Base-by-base conservation (phyloP, 2,329 filamentous ascomycete genomes). In the Curvularia sp. region DNA sequence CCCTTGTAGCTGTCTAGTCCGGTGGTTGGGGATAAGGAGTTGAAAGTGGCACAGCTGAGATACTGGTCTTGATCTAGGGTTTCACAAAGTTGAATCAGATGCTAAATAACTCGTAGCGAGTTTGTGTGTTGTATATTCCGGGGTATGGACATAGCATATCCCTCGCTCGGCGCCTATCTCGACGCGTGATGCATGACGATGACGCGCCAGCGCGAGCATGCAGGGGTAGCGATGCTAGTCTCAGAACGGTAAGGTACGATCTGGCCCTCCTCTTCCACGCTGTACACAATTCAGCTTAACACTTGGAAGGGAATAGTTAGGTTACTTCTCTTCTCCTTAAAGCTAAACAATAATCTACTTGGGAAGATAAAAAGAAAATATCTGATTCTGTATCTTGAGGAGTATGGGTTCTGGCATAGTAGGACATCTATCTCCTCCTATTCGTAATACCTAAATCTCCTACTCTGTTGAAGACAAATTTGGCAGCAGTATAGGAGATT, bases 171-270 rank as follows among this genome's bases (percentile, higher is more conserved):
- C 30, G 54, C 15, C 33, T 48, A 26, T 22, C 49, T 51, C 42
- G 57, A 56, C 53, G 48, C 53, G 57, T 59, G 53, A 56, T 52
- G 42, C 49, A 41, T 28, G n/a, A 15, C 28, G 48, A 58, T 58
- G 58, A 61, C 59, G 56, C 56, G 55, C 59, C 44, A 48, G 58
- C 30, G 52, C 44, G 28, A 52, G 48, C 44, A 42, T 41, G 35
- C 48, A 50, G 48, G 48, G 22, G 48, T 10, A 26, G 9, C 10
- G 9, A 6, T 18, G 18, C 58, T 60, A 60, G 58, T 51, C 44
- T 39, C 22, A 43, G 39, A 48, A 30, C 12, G 22, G 39, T 18
- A 58, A 57, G 28, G 49, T 38, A 10, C 30, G 15, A 1, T 28
- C 8, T 20, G 12, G 39, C 18, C 20, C 18, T n/a, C 13, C 39